phyloP scores from a whole-genome alignment of 495 filamentous ascomycete genomes.

The Bathelium albidoporum region DNA sequence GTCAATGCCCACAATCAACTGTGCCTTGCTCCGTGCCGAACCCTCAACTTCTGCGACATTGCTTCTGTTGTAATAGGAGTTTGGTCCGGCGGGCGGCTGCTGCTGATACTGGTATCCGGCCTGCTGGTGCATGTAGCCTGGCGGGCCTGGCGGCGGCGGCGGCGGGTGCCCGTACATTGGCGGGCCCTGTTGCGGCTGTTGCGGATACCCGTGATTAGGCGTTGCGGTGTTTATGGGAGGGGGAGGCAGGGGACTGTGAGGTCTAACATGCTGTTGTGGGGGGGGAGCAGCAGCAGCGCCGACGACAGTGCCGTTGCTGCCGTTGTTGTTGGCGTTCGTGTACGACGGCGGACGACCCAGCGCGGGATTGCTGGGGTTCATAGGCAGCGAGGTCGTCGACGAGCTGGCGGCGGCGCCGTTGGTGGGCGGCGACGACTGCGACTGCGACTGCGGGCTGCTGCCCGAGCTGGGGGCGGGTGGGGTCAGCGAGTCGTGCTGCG shows the following conservation, averaged over 20 bases:
- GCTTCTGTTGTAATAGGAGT: conserved; percentile 11
- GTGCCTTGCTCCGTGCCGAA: conserved; percentile 66
- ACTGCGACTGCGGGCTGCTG: conserved; percentile 17
- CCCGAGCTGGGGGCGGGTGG: conserved; percentile 19
- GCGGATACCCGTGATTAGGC: conserved; percentile 20
- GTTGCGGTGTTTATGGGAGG: conserved; percentile 24
- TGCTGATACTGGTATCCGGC: conserved; percentile 13
- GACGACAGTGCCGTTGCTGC: conserved; percentile 17
- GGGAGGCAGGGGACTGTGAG: conserved; percentile 26
- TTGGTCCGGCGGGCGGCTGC: not conserved
- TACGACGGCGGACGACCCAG: conserved; percentile 34
- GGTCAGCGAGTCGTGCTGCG: conserved; percentile 22
- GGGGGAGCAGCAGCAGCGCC: no score
- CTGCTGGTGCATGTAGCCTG: conserved; percentile 26
- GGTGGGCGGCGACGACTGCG: not conserved
- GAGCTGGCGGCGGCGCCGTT: conserved; percentile 13
- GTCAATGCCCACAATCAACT: conserved; percentile 72
- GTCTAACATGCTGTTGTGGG: conserved; percentile 25
- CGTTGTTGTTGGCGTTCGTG: conserved; percentile 30
- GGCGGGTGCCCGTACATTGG: conserved; percentile 22
- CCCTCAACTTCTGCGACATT: conserved; percentile 76
- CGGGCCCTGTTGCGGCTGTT: conserved; percentile 14
- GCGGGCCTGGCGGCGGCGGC: conserved; percentile 17
- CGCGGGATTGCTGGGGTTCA: conserved; percentile 28
- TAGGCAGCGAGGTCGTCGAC: conserved; percentile 21